A percentile compares a stretch with the other conserved stretches of the same genome.
These are phyloP conservation scores for Fusarium transvaalense DNA, from an alignment of 2,329 filamentous ascomycete species.

Conservation along the genomic window DNA sequence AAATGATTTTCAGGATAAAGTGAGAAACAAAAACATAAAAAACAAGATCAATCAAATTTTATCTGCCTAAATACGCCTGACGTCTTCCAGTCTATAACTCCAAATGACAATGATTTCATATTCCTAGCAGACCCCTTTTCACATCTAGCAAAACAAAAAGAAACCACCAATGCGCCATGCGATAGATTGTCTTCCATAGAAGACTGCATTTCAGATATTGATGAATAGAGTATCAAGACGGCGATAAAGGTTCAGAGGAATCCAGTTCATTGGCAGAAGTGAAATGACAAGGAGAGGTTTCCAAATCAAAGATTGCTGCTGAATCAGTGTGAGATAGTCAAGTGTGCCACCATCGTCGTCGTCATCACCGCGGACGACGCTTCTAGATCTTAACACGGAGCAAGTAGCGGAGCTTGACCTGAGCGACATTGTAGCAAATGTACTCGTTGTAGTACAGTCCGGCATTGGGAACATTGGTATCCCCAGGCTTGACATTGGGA, in stretches of 20 bases:
- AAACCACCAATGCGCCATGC: background rate
- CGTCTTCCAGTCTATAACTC: background rate
- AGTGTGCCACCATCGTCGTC: no score
- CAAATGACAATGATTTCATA: background rate
- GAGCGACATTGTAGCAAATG: conserved; percentile 76
- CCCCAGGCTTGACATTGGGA: conserved; percentile 58
- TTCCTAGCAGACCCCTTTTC: background rate
- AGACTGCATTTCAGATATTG: background rate
- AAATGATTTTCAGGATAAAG: background rate
- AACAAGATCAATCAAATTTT: background rate
- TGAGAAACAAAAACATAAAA: background rate
- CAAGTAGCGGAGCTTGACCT: conserved; percentile 78
- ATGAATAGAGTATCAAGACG: background rate
- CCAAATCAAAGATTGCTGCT: background rate
- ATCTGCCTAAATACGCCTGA: conserved; percentile 4
- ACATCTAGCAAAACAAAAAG: background rate
- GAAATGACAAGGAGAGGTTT: background rate
- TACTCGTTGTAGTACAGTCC: conserved; percentile 78
- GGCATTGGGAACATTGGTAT: conserved; percentile 61
- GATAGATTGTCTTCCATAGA: background rate
- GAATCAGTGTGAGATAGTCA: background rate
- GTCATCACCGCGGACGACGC: background rate
- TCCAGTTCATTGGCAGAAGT: background rate
- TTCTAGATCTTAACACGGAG: conserved; percentile 69
- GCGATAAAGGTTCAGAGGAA: background rate